Evolutionary conservation across 23 red algal species (phyloP), one percentile per base, ranked within the genome.

Genomic region (Gracilaria caudata): DNA sequence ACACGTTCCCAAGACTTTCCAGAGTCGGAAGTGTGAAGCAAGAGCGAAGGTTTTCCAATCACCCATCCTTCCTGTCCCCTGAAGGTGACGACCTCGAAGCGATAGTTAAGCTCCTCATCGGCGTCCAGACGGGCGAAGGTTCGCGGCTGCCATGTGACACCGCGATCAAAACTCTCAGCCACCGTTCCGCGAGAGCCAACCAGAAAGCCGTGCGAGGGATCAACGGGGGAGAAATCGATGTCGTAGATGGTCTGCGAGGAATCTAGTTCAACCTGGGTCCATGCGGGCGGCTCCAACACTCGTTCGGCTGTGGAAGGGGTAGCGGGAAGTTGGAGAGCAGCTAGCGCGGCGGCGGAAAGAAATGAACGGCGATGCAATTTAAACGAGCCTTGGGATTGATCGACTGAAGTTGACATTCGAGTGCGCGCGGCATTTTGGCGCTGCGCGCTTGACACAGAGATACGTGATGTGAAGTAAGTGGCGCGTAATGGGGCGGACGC

Each of bases 21-120:
- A 13, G 64, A 73, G 60, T 98, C 93, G 7, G 64, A 24, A 41
- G 96, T 95, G 66, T 94, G 88, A 37, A 98, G 56, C 81, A 98
- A 68, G 16, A 95, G 66, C 1, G 92, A 77, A 7, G 96, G 96
- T 79, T 98, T 98, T 73, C 96, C 96, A 61, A 98, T 94, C 9
- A 98, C 90, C 96, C 96, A 98, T 9, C 92, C 96, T 78, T 98
- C 96, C 39, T 95, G 71, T 17, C 86, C 92, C 19, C 44, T 41
- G 65, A 95, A 98, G 24, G 87, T 87, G 37, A 98, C 87, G 3
- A 88, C 86, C 64, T 94, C 85, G 43, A 98, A 98, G 49, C 96
- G 87, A 82, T 95, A 95, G 78, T 98, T 95, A 34, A 98, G 81
- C 87, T 98, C 96, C 57, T 98, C 96, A 49, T 98, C 96, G 14